Percentiles rank a stretch among this genome's conserved stretches.
Evolutionary conservation across 2,329 filamentous ascomycete species (phyloP).

Genomic region (Fusarium marasasianum): DNA sequence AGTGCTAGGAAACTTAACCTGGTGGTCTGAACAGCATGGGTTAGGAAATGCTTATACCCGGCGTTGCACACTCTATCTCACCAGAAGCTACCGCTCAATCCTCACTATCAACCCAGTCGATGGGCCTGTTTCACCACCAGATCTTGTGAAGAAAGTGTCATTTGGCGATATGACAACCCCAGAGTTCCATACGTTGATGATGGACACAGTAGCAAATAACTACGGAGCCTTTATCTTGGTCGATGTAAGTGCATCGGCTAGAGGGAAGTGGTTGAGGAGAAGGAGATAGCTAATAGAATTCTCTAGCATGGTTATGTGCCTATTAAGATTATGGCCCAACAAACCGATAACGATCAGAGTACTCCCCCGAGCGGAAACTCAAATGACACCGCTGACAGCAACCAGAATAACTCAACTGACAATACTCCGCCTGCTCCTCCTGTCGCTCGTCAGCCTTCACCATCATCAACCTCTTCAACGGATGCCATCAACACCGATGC

Average conservation of each 20-base stretch:
- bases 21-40: constrained; percentile 16
- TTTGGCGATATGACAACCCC: constrained; percentile 39
- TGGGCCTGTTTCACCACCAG: constrained; percentile 21
- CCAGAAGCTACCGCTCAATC: constrained; percentile 5
- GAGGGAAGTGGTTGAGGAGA: background rate
- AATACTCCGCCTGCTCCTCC: background rate
- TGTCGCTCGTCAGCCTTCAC: background rate
- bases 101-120: constrained; percentile 6
- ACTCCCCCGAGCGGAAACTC: background rate
- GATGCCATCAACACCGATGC: background rate
- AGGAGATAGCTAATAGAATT: background rate
- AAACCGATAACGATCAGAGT: background rate
- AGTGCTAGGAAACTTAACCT: constrained; percentile 25
- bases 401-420: background rate
- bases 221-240: constrained; percentile 40
- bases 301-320: constrained; percentile 12
- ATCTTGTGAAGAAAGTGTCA: constrained; percentile 45
- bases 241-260: constrained; percentile 20
- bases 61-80: constrained; percentile 29
- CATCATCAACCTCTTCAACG: background rate
- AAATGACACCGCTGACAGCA: background rate
- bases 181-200: constrained; percentile 39
- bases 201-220: constrained; percentile 9
- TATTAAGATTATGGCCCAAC: constrained; percentile 4
- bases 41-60: constrained; percentile 23